phyloP scores from a whole-genome alignment of 805 yeast species.

The Metschnikowia cerradonensis region DNA sequence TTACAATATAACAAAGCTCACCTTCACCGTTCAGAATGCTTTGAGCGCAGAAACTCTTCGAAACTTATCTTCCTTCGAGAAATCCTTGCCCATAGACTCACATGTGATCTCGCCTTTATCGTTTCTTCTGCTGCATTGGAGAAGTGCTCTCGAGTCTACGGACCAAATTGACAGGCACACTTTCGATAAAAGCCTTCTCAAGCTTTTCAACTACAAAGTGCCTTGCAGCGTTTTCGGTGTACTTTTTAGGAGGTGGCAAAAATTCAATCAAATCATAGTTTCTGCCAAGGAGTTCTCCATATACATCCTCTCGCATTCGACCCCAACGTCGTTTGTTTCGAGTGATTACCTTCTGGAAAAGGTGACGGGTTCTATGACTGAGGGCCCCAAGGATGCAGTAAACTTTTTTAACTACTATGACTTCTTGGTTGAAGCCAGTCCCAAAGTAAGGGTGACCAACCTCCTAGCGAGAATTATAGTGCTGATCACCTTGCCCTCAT shows the following conservation, averaged over 20 bases:
- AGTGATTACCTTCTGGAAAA: neutral
- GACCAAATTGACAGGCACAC: neutral
- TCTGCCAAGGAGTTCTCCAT: neutral
- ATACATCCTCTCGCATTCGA: neutral
- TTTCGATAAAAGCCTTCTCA: neutral
- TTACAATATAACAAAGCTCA: constrained; percentile 4
- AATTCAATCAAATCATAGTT: neutral
- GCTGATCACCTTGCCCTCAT: neutral
- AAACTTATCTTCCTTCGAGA: constrained; percentile 8
- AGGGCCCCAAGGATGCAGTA: neutral
- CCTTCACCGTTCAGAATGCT: constrained; percentile 8
- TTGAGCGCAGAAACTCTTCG: constrained; percentile 8
- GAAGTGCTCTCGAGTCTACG: neutral
- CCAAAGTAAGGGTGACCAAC: neutral
- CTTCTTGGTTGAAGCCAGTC: neutral
- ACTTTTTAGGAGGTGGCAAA: neutral
- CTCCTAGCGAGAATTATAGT: neutral
- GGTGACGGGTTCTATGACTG: neutral
- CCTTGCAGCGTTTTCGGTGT: neutral
- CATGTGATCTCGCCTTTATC: constrained; percentile 15
- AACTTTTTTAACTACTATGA: neutral
- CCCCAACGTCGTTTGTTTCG: neutral
- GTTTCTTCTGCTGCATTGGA: constrained; percentile 1
- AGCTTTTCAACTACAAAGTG: constrained; percentile 1
- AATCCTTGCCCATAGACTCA: constrained; percentile 4